Base-by-base conservation (phyloP, 352 stramenopile genomes). In the Phytophthora sansomeana region DNA sequence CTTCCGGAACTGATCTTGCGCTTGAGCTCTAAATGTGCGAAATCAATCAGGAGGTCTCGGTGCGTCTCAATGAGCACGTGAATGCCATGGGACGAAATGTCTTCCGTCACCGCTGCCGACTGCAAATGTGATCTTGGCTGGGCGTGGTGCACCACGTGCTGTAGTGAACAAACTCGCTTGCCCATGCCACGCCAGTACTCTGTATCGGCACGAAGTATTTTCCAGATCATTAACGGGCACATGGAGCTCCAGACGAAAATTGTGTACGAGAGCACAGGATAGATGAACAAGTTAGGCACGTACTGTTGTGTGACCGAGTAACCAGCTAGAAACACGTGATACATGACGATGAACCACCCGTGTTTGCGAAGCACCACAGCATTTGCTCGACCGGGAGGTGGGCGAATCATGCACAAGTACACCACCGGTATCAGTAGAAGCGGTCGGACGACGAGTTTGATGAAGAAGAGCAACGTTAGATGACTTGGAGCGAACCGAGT, bases 21-120 rank as follows among this genome's bases (percentile, higher is more conserved):
- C 47, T 78, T 78, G 14, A 89, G 46, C 17, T 87, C 63, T 0
- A 87, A 41, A 51, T 87, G 65, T 4, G 80, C 67, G 54, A 89
- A 89, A 55, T 89, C 80, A 26, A 89, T 83, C 17, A 89, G 62
- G 38, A 77, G 81, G 32, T 87, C 81, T 42, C 80, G 79, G 42
- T 89, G 79, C 56, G 80, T 83, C 56, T 89, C 80, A 29, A 89
- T 86, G 56, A 87, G 74, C 13, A 79, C 28, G 11, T 89, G 78
- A 4, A 87, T 49, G 3, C 76, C 76, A 10, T 65, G 63, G 0
- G 80, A 78, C 5, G 80, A 89, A 32, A 77, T 73, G 8, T 54
- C 46, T 30, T 86, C 73, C 35, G 65, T 33, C n/a, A 80, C 61
- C 0, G 49, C n/a, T 17, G 36, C 51, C 33, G 26, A 26, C 4